phyloP scores from a whole-genome alignment of 1,139 yeast genomes.

The Saccharomyces uvarum region DNA sequence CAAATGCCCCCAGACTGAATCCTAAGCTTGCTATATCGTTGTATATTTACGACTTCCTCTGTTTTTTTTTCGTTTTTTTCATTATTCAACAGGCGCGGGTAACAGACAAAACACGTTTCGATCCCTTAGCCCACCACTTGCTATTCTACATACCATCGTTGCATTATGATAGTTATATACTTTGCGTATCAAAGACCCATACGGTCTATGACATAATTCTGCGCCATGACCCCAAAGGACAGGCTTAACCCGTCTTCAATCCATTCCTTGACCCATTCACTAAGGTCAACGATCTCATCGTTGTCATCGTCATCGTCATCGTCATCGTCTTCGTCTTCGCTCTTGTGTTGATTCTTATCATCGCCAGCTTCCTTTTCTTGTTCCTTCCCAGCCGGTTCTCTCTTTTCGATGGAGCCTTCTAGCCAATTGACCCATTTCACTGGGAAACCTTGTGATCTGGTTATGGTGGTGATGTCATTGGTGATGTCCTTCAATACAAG shows the following conservation, averaged over 20 bases:
- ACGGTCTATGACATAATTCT: constrained; percentile 79
- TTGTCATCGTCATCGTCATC: constrained; percentile 24
- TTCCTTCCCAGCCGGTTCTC: constrained; percentile 9
- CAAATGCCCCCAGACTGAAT: not conserved
- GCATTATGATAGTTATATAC: not conserved
- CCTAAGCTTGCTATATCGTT: not conserved
- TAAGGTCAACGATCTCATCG: constrained; percentile 64
- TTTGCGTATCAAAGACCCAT: constrained; percentile 52
- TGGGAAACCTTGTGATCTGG: constrained; percentile 87
- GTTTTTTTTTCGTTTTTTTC: not conserved
- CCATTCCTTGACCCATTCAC: constrained; percentile 96
- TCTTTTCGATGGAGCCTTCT: constrained; percentile 35
- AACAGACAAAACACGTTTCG: not conserved
- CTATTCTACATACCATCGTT: not conserved
- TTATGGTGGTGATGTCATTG: constrained; percentile 63
- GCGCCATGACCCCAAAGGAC: constrained; percentile 80
- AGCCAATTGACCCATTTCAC: constrained; percentile 84
- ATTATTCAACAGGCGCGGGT: not conserved
- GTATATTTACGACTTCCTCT: not conserved
- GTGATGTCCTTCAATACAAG: constrained; percentile 68
- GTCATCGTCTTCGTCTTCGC: constrained; percentile 25
- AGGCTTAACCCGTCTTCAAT: constrained; percentile 72
- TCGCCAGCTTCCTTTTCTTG: constrained; percentile 5
- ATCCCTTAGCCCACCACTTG: not conserved
- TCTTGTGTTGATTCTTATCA: constrained; percentile 15